These are phyloP conservation scores for Musa acuminata DNA, from an alignment of 176 grass and related monocot genomes.

Conservation along the genomic window DNA sequence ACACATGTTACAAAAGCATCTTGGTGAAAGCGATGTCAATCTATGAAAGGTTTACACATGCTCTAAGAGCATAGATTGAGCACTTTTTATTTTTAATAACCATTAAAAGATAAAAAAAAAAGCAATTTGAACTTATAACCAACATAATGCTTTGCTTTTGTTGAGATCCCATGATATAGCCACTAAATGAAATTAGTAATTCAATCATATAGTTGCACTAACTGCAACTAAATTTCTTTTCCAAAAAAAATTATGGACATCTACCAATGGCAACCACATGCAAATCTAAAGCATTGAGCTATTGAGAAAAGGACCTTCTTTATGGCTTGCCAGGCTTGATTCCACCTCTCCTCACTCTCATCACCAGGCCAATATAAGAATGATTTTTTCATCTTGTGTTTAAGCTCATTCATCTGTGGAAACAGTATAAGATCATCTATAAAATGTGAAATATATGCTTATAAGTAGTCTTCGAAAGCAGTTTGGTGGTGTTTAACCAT, in stretches of 20 bases:
- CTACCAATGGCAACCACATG: not conserved
- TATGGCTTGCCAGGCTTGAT: slow-evolving; percentile 21
- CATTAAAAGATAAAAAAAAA: too few relatives aligned
- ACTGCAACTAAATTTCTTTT: not conserved
- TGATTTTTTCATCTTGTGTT: slow-evolving; percentile 18
- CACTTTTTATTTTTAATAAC: too few relatives aligned
- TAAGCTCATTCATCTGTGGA: slow-evolving; percentile 11
- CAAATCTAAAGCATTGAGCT: not conserved
- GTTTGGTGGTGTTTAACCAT: not conserved
- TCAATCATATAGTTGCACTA: too few relatives aligned
- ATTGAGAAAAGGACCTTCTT: slow-evolving; percentile 7
- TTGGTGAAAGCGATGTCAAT: too few relatives aligned
- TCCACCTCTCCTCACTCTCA: slow-evolving; percentile 11
- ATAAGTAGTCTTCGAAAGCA: not conserved
- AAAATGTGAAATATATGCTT: not conserved
- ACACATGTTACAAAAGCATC: too few relatives aligned
- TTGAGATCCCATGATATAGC: too few relatives aligned
- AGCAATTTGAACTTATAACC: too few relatives aligned
- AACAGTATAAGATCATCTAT: not conserved
- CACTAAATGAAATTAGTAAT: too few relatives aligned
- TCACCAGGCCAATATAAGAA: slow-evolving; percentile 13
- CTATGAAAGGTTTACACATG: too few relatives aligned
- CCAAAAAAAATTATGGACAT: not conserved
- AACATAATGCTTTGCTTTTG: too few relatives aligned
- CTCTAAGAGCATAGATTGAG: too few relatives aligned